A percentile compares a stretch with the other conserved stretches of the same genome.
These are phyloP conservation scores for Cornus florida DNA, from an alignment of 148 eudicot genomes.

Conservation along the genomic window DNA sequence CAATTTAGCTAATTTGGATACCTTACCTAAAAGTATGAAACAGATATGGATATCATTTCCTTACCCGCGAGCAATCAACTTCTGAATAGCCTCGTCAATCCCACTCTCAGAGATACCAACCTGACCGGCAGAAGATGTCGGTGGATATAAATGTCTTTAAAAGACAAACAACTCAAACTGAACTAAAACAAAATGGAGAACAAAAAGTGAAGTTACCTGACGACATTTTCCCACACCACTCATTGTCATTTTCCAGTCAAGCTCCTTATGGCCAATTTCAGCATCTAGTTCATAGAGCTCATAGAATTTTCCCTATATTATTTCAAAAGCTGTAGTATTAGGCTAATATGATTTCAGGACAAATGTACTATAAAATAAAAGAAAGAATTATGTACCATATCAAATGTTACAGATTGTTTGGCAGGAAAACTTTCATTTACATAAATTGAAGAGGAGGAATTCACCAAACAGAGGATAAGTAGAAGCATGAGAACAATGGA, in stretches of 20 bases:
- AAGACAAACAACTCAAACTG: not conserved
- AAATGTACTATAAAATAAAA: not conserved
- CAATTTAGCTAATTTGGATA: not conserved
- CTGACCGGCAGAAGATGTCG: slow-evolving; percentile 37
- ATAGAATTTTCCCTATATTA: slow-evolving; percentile 80
- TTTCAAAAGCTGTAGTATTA: not conserved
- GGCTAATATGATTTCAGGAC: not conserved
- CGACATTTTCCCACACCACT: slow-evolving; percentile 99
- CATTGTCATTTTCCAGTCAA: slow-evolving; percentile 91
- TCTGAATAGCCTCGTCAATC: slow-evolving; percentile 95
- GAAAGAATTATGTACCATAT: not conserved
- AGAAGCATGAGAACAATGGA: no score
- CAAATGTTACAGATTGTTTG: not conserved
- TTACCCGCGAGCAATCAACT: slow-evolving; percentile 93
- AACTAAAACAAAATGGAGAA: not conserved
- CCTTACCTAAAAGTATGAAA: not conserved
- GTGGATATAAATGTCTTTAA: not conserved
- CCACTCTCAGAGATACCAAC: slow-evolving; percentile 95
- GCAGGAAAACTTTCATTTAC: not conserved
- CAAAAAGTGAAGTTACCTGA: slow-evolving; percentile 49
- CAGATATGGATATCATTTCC: slow-evolving; percentile 16
- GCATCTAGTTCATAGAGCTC: slow-evolving; percentile 99
- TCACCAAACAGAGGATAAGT: no score
- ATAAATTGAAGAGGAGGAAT: no score
- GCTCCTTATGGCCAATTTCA: slow-evolving; percentile 96